phyloP scores from a whole-genome alignment of 1,284 basidiomycete species.

The Dichomitus squalens region DNA sequence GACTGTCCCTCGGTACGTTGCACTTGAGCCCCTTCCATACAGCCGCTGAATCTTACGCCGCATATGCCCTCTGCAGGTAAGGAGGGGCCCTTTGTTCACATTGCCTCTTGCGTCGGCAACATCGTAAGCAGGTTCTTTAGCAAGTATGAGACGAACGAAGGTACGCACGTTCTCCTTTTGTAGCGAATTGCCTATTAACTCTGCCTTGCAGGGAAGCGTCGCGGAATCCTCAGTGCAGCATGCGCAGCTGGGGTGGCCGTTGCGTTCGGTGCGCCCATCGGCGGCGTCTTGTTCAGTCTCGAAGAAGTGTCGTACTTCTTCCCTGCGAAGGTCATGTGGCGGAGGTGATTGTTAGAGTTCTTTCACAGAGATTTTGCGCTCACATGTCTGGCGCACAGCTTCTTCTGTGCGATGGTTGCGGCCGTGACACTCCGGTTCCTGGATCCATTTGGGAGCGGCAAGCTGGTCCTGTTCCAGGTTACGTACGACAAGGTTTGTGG shows the following conservation, averaged over 20 bases:
- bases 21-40: not conserved
- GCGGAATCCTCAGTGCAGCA: constrained; percentile 91
- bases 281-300: constrained; percentile 89
- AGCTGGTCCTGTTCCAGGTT: constrained; percentile 87
- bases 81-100: constrained; percentile 97
- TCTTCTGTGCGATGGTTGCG: constrained; percentile 95
- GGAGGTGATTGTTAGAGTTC: constrained; percentile 55
- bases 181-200: not conserved
- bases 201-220: constrained; percentile 69
- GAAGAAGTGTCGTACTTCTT: constrained; percentile 97
- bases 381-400: constrained; percentile 44
- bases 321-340: constrained; percentile 94
- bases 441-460: constrained; percentile 90
- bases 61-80: constrained; percentile 49
- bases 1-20: constrained; percentile 74
- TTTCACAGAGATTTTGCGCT: not conserved
- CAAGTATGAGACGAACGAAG: constrained; percentile 95
- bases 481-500: constrained; percentile 79
- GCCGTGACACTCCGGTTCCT: constrained; percentile 87
- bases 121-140: constrained; percentile 86
- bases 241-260: constrained; percentile 93
- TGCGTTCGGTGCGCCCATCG: constrained; percentile 91
- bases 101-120: constrained; percentile 93
- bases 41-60: not conserved
- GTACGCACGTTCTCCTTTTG: constrained; percentile 38